A percentile compares a stretch with the other conserved stretches of the same genome.
These are phyloP conservation scores for Aspergillus awamori DNA, from an alignment of 2,329 filamentous ascomycete genomes.

Conservation along the genomic window DNA sequence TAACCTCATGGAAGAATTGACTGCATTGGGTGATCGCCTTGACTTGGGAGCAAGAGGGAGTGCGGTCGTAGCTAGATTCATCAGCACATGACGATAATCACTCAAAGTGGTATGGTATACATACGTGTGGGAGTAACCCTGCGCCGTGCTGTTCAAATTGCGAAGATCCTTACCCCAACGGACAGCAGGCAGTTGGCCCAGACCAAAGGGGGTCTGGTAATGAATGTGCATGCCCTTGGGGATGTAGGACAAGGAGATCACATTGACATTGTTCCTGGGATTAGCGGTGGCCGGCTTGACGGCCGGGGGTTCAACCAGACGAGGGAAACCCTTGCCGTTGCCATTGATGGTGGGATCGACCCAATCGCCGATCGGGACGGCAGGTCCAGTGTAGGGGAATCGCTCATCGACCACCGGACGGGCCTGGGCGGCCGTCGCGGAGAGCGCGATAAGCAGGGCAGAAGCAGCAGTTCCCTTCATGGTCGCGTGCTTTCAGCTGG, in stretches of 20 bases:
- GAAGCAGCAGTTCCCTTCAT: constrained; percentile 28
- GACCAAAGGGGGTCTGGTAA: constrained; percentile 58
- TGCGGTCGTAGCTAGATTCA: constrained; percentile 50
- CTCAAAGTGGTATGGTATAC: constrained; percentile 12
- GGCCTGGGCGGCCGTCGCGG: constrained; percentile 24
- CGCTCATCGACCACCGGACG: constrained; percentile 44
- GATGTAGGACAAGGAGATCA: constrained; percentile 54
- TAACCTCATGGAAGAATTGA: constrained; percentile 57
- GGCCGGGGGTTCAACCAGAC: constrained; percentile 54
- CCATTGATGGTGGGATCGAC: constrained; percentile 54
- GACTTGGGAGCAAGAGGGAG: constrained; percentile 53
- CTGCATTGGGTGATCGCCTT: constrained; percentile 53
- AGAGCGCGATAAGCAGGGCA: constrained; percentile 26
- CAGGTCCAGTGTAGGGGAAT: constrained; percentile 54
- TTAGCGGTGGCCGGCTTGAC: constrained; percentile 49
- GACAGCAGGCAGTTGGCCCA: constrained; percentile 49
- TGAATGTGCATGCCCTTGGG: constrained; percentile 56
- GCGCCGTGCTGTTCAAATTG: constrained; percentile 40
- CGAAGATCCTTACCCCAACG: constrained; percentile 46
- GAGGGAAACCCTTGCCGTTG: constrained; percentile 56
- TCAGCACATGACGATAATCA: not conserved
- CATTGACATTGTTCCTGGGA: constrained; percentile 57
- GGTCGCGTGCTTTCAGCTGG: constrained; percentile 4
- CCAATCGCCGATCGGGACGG: constrained; percentile 55
- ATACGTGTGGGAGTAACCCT: constrained; percentile 48